Evolutionary conservation across 257 asterid genomes (phyloP), one percentile per base, ranked within the genome.

Genomic region (Petunia secreta): DNA sequence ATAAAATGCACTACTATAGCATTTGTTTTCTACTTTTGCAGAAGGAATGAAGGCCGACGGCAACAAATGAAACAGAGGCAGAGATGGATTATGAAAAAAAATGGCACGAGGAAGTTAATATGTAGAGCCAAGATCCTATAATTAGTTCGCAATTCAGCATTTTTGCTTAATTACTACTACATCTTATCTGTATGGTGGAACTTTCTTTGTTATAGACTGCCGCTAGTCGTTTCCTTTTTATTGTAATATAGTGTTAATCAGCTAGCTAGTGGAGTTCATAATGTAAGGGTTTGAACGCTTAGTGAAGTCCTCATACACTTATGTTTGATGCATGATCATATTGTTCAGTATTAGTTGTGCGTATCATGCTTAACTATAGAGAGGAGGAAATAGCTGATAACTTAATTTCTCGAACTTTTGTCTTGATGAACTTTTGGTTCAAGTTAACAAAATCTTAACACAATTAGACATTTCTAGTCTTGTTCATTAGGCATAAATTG

Each of bases 131-230:
- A 69, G 58, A 69, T 16, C 44, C 57, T 69, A 9, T 69, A 44
- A 46, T 25, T 25, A 25, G 59, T 58, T 46, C 76, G 25, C 39
- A 69, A 46, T 69, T 44, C 25, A 68, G 68, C 68, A 63, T 36
- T 3, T 9, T 44, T 25, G 25, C 25, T 43, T 71, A 71, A 34
- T 71, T 71, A 11, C 36, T 48, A 34, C 39, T 50, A 2, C 10
- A 34, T 16, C 16, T 25, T 46, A 69, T 71, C 6, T 71, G 44
- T 34, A 71, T 71, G 77, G 44, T 71, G 59, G 43, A 71, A 34
- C 48, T 71, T 64, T 71, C 77, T 71, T 71, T 71, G 44, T 34
- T 71, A 10, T 71, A 50, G 43, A 34, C n/a, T 46, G 16, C 43
- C 75, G 8, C 40, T 43, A 44, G 8, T 44, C 75, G 52, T 63